phyloP scores from a whole-genome alignment of 2,329 filamentous ascomycete genomes.

The Clonostachys byssicola region DNA sequence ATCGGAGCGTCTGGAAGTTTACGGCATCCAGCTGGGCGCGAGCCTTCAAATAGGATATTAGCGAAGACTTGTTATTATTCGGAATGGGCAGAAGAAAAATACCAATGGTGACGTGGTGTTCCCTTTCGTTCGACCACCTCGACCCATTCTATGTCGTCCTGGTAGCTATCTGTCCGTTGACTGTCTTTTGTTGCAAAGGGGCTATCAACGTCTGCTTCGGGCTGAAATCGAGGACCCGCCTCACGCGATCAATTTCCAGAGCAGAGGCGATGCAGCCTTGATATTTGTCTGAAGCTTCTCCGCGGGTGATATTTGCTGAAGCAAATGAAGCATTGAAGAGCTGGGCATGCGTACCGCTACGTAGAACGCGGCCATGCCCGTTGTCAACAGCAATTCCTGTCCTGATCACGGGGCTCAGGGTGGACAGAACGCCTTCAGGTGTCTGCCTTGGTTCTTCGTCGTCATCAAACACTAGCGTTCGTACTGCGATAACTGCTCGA shows the following conservation, averaged over 20 bases:
- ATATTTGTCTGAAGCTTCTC: slow-evolving; percentile 65
- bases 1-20: slow-evolving; percentile 70
- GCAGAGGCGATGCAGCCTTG: slow-evolving; percentile 74
- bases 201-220: not conserved
- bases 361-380: slow-evolving; percentile 60
- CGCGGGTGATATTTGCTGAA: slow-evolving; percentile 29
- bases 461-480: too few species aligned
- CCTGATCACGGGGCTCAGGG: slow-evolving; percentile 30
- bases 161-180: not conserved
- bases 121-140: slow-evolving; percentile 2
- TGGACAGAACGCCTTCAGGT: slow-evolving; percentile 58
- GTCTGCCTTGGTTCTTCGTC: too few species aligned
- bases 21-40: slow-evolving; percentile 16
- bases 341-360: slow-evolving; percentile 69
- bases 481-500: too few species aligned
- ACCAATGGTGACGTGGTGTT: not conserved
- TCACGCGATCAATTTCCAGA: slow-evolving; percentile 69
- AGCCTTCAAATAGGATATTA: slow-evolving; percentile 53
- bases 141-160: slow-evolving; percentile 5
- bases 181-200: not conserved
- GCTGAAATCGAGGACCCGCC: slow-evolving; percentile 60
- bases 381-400: slow-evolving; percentile 36
- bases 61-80: not conserved
- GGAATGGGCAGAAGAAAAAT: not conserved
- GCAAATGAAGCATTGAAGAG: slow-evolving; percentile 51